These are phyloP conservation scores for Phytophthora hybrid DNA, from an alignment of 352 stramenopile genomes.

Conservation along the genomic window DNA sequence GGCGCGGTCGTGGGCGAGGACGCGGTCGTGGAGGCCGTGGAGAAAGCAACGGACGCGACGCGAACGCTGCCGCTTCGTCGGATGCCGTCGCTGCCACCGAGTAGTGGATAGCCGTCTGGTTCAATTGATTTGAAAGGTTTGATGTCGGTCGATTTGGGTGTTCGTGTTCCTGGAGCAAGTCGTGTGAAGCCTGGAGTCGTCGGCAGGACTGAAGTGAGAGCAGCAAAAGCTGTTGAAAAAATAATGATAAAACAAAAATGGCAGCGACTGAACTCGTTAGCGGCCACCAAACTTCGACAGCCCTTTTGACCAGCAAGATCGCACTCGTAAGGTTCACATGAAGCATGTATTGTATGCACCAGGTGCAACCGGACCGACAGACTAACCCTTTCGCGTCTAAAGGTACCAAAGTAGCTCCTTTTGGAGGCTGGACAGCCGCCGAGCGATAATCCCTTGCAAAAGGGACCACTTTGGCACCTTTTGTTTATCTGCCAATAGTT, in stretches of 20 bases:
- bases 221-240: slow-evolving; percentile 22
- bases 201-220: slow-evolving; percentile 3
- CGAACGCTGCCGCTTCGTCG: slow-evolving; percentile 15
- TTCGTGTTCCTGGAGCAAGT: slow-evolving; percentile 34
- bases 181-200: slow-evolving; percentile 1
- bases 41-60: slow-evolving; percentile 28
- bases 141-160: slow-evolving; percentile 27
- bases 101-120: slow-evolving; percentile 20
- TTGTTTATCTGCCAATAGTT: background rate
- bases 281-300: background rate
- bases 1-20: slow-evolving; percentile 45
- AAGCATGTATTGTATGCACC: slow-evolving; percentile 34
- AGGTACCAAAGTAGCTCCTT: background rate
- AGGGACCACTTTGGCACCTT: background rate
- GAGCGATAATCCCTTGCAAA: background rate
- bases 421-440: background rate
- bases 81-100: slow-evolving; percentile 18
- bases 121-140: slow-evolving; percentile 30
- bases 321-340: slow-evolving; percentile 7
- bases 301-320: background rate
- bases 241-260: slow-evolving; percentile 45
- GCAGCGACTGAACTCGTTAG: slow-evolving; percentile 20
- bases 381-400: slow-evolving; percentile 7
- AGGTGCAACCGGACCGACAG: slow-evolving; percentile 18
- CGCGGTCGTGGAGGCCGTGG: slow-evolving; percentile 28